These are phyloP conservation scores for Starmerella stigmatis DNA, from an alignment of 805 yeast species.

Conservation along the genomic window DNA sequence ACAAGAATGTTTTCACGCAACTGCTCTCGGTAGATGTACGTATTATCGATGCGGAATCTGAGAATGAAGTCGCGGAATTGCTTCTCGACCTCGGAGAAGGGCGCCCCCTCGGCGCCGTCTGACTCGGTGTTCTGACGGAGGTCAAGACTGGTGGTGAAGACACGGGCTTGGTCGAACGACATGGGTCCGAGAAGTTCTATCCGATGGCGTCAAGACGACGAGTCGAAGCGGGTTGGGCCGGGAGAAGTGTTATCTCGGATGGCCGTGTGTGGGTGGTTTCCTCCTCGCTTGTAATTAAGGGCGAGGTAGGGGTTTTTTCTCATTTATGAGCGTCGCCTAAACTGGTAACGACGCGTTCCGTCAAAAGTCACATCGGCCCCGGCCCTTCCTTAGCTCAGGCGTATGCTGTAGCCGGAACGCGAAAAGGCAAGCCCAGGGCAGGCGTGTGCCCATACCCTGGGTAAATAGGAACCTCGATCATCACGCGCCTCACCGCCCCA, in stretches of 20 bases:
- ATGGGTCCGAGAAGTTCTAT: no score
- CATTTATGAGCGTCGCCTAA: slow-evolving; percentile 2
- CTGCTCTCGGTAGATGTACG: slow-evolving; percentile 77
- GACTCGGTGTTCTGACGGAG: slow-evolving; percentile 62
- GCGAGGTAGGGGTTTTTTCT: slow-evolving; percentile 1
- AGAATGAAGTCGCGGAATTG: slow-evolving; percentile 65
- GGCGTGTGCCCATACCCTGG: not conserved
- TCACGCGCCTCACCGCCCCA: not conserved
- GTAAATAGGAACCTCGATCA: not conserved
- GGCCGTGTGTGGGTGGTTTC: no score
- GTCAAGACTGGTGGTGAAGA: slow-evolving; percentile 51
- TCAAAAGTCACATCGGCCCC: not conserved
- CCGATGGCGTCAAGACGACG: no score
- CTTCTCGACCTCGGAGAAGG: slow-evolving; percentile 28
- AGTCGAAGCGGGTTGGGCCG: no score
- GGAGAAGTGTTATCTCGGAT: no score
- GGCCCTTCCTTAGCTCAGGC: no score
- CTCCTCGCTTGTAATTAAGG: not conserved
- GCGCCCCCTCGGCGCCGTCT: slow-evolving; percentile 34
- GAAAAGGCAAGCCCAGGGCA: no score
- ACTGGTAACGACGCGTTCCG: slow-evolving; percentile 4
- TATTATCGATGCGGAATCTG: slow-evolving; percentile 74
- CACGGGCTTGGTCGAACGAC: slow-evolving; percentile 34
- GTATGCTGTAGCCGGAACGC: no score
- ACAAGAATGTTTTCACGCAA: slow-evolving; percentile 75